Percentiles rank a stretch among this genome's conserved stretches.
These are phyloP conservation scores for Podospora pseudoanserina DNA, from an alignment of 495 filamentous ascomycete species.

Conservation along the genomic window DNA sequence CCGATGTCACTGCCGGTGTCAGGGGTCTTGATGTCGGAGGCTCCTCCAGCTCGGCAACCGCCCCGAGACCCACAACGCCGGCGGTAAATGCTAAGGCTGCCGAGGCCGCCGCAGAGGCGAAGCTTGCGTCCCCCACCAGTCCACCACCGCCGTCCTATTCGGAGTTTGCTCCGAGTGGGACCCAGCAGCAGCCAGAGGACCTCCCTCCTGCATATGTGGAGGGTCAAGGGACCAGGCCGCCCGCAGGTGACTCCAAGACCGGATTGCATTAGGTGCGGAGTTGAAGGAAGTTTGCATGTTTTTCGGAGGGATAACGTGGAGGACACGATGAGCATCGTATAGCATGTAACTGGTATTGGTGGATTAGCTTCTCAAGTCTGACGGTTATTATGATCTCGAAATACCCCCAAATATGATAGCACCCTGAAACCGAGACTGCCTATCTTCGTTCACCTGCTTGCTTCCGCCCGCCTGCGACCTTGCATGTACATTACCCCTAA, in stretches of 20 bases:
- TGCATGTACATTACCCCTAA: too few relatives aligned
- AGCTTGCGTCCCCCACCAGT: background rate
- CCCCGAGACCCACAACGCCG: conserved; percentile 4
- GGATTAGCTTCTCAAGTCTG: too few relatives aligned
- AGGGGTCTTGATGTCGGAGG: conserved; percentile 8
- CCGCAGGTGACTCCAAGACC: conserved; percentile 20
- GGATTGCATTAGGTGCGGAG: conserved; percentile 12
- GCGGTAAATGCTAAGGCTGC: conserved; percentile 23
- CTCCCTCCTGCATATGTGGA: conserved; percentile 29
- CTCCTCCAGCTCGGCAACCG: conserved; percentile 4
- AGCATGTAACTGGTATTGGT: background rate
- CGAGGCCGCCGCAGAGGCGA: conserved; percentile 27
- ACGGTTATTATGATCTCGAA: background rate
- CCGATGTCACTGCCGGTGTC: background rate
- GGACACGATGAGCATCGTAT: background rate
- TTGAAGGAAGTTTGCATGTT: background rate
- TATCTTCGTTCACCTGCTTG: too few relatives aligned
- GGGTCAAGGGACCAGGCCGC: conserved; percentile 14
- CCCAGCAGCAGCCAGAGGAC: conserved; percentile 12
- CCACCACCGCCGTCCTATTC: conserved; percentile 17
- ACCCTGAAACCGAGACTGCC: too few relatives aligned
- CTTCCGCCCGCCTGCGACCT: too few relatives aligned
- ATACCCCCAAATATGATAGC: background rate
- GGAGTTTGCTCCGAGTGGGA: conserved; percentile 1
- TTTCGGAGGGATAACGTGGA: background rate